Base-by-base conservation (phyloP, 2,329 filamentous ascomycete species). In the Dothistroma septosporum region DNA sequence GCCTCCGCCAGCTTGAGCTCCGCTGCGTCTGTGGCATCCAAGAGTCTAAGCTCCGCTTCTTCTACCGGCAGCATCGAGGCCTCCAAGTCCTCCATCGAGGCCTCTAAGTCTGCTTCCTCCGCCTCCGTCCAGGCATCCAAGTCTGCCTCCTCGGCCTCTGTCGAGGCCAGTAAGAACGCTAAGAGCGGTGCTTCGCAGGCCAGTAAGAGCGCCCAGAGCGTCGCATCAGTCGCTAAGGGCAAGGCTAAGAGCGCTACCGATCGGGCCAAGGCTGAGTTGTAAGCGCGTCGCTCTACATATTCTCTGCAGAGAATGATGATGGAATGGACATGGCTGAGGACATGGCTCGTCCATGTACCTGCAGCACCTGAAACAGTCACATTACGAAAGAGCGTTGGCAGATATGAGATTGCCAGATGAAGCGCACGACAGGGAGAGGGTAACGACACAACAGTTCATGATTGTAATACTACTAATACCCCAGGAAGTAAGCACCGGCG, bases 181-280 rank as follows among this genome's bases (percentile, higher is more conserved):
- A 62, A 64, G 63, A 69, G 66, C 46, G 68, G 64, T 11, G 66
- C 70, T 35, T 71, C 68, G 60, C 67, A 70, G 53, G 75, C 72
- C 11, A 69, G 66, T 33, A 69, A 70, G 62, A 53, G 50, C 16
- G 50, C 50, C 19, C 24, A 53, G 50, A 53, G 50, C 21, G 50
- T 12, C 16, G 50, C 50, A 33, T 53, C 50, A 3, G 31, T 16
- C 14, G 50, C 50, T 28, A 53, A 31, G 22, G 59, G n/a, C 65
- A 70, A 65, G 68, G 66, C 66, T 44, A 64, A 69, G 62, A 69
- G 68, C 58, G 74, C 73, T 47, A 73, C 71, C 28, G 73, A 75
- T 63, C 64, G 66, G 58, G 71, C 72, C 66, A 79, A 78, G 75
- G 70, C 78, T 62, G 78, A 80, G 74, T 77, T 80, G 75, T 80